These are phyloP conservation scores for Peltaster fructicola DNA, from an alignment of 2,329 filamentous ascomycete genomes.

Conservation along the genomic window DNA sequence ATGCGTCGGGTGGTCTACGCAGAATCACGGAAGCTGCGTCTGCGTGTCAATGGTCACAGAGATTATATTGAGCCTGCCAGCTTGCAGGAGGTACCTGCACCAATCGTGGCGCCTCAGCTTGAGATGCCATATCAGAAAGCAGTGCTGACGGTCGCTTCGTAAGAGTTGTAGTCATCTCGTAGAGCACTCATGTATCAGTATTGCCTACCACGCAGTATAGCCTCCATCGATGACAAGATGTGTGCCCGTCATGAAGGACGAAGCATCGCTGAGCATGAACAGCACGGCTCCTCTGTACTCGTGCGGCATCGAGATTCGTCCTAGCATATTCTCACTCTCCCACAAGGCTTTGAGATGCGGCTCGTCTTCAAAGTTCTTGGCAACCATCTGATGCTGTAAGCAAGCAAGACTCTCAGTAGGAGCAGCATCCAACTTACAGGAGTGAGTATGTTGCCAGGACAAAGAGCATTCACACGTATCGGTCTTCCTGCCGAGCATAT, in stretches of 20 bases:
- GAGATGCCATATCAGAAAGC: constrained; percentile 10
- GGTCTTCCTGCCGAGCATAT: constrained; percentile 14
- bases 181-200: too few relatives aligned
- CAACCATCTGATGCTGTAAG: constrained; percentile 13
- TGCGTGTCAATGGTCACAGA: constrained; percentile 23
- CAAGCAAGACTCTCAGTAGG: not conserved
- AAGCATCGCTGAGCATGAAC: constrained; percentile 16
- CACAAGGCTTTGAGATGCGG: constrained; percentile 14
- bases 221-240: constrained; percentile 15
- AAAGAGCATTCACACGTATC: constrained; percentile 18
- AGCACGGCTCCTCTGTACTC: constrained; percentile 17
- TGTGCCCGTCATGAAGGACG: constrained; percentile 13
- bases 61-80: constrained; percentile 22
- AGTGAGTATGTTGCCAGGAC: constrained; percentile 20
- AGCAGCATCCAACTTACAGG: constrained; percentile 7
- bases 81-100: constrained; percentile 21
- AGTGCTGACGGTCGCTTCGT: constrained; percentile 7
- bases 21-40: constrained; percentile 22
- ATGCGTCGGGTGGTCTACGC: constrained; percentile 26
- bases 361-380: constrained; percentile 15
- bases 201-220: constrained; percentile 11
- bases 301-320: constrained; percentile 12
- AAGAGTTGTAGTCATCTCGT: too few relatives aligned
- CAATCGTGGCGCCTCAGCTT: constrained; percentile 14
- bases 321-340: constrained; percentile 18